Evolutionary conservation across 2,329 filamentous ascomycete species (phyloP), one percentile per base, ranked within the genome.

Genomic region (Aureobasidium sp.): DNA sequence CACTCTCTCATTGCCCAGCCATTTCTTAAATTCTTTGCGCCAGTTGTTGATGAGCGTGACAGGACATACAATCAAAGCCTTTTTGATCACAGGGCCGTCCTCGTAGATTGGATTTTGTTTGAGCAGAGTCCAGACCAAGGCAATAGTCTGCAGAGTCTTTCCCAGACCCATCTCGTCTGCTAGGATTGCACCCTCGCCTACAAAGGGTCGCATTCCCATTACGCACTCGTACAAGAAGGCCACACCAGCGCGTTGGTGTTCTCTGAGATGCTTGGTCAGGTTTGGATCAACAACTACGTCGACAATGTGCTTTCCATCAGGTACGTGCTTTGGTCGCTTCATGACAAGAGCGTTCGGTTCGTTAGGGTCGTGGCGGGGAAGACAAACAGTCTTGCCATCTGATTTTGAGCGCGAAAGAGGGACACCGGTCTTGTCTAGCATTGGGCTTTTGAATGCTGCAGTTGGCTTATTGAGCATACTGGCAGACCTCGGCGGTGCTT

Each of bases 91-190:
- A 1, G 85, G 83, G 2, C 74, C 67, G 31, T 76, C 79, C 42
- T 82, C 81, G 66, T 84, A 78, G 6, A 88, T 78, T 0, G 86
- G 86, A 68, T 86, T 89, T 68, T 90, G 87, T 70, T 89, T 89
- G 64, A 90, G 73, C 37, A 90, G 71, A 1, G 87, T 90, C 87
- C 87, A 90, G 14, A 90, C 70, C 49, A 90, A 73, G 3, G 87
- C 78, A 68, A 90, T 90, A 0, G 87, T 89, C 68, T 90, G 87
- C 37, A 90, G 70, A 0, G 87, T 89, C 73, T 90, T 90, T 22
- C 87, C 87, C 1, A 90, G 72, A 0, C 87, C 87, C 87, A 90
- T 90, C 67, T 90, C 87, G 69, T 90, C 87, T 1, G 87, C 87
- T 53, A 90, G 76, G 63, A 90, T 85, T 3, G 86, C 87, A 27